Evolutionary conservation across 768 basidiomycete species (phyloP), one percentile per base, ranked within the genome.

Genomic region (Psilocybe subaeruginosa): DNA sequence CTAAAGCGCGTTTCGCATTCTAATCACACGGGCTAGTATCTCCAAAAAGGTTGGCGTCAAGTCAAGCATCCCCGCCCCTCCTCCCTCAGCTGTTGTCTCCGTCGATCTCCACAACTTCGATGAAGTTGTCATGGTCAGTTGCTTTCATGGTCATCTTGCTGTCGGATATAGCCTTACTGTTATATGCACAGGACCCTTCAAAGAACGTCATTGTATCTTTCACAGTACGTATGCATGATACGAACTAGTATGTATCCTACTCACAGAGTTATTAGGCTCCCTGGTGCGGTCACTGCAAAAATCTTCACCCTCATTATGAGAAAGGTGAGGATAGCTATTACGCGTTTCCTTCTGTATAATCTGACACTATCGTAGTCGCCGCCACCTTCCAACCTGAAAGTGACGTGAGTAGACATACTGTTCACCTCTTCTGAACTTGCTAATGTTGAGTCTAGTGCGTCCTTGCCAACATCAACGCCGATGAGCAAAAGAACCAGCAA

Each of bases 261-360:
- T 45, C 17, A 30, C 29, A 30, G 33, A 53, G 8, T 7, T 33
- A 5, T 8, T 64, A 85, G 83, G 84, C 91, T 27, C 86, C 87
- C 41, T 90, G 92, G 93, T 96, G 96, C 66, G 94, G 95, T 31
- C 95, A 99, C 80, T 98, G 97, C 85, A 98, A 98, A 80, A 82
- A 62, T 65, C 73, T 97, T 74, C 96, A 96, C 75, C 95, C 95
- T 17, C 80, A 82, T 33, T 95, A 91, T 70, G 95, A 96, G 73
- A 82, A 91, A 73, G 88, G 89, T 89, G 62, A 39, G 67, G 31
- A 3, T 33, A 3, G 31, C 31, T 7, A 35, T 53, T 30, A 2
- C 16, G 9, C 19, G 23, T 7, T n/a, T 8, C 33, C 23, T 35
- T 17, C n/a, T 16, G 17, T 17, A 43, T 41, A 7, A 56, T 64